These are phyloP conservation scores for Cardiospermum halicacabum DNA, from an alignment of 345 rosid species.

Conservation along the genomic window DNA sequence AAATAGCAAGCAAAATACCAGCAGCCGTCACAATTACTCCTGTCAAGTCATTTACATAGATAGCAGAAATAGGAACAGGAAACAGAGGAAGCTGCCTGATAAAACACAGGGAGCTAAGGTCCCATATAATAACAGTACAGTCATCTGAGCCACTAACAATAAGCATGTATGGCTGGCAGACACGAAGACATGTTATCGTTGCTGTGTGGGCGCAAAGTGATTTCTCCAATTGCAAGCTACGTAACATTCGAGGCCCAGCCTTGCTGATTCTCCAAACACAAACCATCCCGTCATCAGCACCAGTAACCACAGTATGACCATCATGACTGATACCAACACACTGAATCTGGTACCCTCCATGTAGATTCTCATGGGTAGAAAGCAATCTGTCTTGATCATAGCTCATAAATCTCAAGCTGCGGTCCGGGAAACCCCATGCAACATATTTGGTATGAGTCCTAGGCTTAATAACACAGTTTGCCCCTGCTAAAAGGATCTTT, in stretches of 20 bases:
- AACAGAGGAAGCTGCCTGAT: slow-evolving; percentile 88
- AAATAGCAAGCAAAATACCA: slow-evolving; percentile 89
- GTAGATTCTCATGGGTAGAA: slow-evolving; percentile 97
- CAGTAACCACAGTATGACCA: slow-evolving; percentile 86
- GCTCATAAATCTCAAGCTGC: slow-evolving; percentile 92
- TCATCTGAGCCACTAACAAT: slow-evolving; percentile 95
- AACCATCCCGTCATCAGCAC: slow-evolving; percentile 88
- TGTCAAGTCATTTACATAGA: slow-evolving; percentile 83
- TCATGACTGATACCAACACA: slow-evolving; percentile 88
- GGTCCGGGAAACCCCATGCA: slow-evolving; percentile 96
- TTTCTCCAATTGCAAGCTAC: slow-evolving; percentile 66
- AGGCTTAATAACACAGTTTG: slow-evolving; percentile 79
- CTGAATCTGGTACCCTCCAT: slow-evolving; percentile 85
- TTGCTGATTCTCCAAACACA: slow-evolving; percentile 85
- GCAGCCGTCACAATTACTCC: slow-evolving; percentile 97
- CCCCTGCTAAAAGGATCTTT: slow-evolving; percentile 75
- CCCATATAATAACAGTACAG: slow-evolving; percentile 93
- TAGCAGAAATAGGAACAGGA: slow-evolving; percentile 81
- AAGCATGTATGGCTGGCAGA: slow-evolving; percentile 97
- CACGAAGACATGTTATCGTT: slow-evolving; percentile 81
- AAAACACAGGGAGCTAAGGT: slow-evolving; percentile 81
- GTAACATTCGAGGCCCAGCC: slow-evolving; percentile 54
- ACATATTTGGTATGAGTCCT: slow-evolving; percentile 81
- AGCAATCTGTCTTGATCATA: slow-evolving; percentile 94
- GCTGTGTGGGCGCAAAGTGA: slow-evolving; percentile 79